These are phyloP conservation scores for Ascoidea rubescens DNA, from an alignment of 805 yeast genomes.

Conservation along the genomic window DNA sequence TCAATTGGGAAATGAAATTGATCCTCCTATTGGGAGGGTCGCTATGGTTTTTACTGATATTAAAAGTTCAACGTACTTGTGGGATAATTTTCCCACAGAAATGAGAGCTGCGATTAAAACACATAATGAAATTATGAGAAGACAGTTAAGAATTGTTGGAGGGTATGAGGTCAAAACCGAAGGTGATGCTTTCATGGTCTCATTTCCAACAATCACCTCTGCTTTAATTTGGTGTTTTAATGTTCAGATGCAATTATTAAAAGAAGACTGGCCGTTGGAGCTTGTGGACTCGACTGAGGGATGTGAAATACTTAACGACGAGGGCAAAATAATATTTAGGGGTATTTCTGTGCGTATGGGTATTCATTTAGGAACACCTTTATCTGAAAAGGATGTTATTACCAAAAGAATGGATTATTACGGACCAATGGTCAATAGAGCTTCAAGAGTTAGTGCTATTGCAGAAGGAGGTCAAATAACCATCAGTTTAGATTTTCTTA, in stretches of 20 bases:
- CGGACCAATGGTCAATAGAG: slow-evolving; percentile 94
- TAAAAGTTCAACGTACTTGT: slow-evolving; percentile 76
- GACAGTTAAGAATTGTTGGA: slow-evolving; percentile 80
- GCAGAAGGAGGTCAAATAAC: slow-evolving; percentile 97
- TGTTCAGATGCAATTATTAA: slow-evolving; percentile 69
- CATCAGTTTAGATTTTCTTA: slow-evolving; percentile 64
- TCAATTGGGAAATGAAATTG: slow-evolving; percentile 37
- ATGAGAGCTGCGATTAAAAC: slow-evolving; percentile 94
- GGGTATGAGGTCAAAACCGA: slow-evolving; percentile 97
- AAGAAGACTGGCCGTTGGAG: slow-evolving; percentile 92
- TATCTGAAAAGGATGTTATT: slow-evolving; percentile 84
- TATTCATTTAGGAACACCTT: slow-evolving; percentile 94
- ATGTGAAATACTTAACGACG: slow-evolving; percentile 52
- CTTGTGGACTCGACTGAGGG: slow-evolving; percentile 77
- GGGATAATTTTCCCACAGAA: slow-evolving; percentile 87
- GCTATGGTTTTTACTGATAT: slow-evolving; percentile 96
- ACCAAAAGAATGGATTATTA: slow-evolving; percentile 96
- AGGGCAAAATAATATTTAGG: slow-evolving; percentile 47
- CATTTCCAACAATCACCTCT: slow-evolving; percentile 80
- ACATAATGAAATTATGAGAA: slow-evolving; percentile 87
- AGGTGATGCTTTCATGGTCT: slow-evolving; percentile 97
- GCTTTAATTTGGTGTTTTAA: slow-evolving; percentile 90
- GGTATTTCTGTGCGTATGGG: slow-evolving; percentile 97
- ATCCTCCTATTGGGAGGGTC: slow-evolving; percentile 86
- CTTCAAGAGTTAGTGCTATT: slow-evolving; percentile 80